These are phyloP conservation scores for Kodamaea suecica DNA, from an alignment of 1,139 yeast genomes.

Conservation along the genomic window DNA sequence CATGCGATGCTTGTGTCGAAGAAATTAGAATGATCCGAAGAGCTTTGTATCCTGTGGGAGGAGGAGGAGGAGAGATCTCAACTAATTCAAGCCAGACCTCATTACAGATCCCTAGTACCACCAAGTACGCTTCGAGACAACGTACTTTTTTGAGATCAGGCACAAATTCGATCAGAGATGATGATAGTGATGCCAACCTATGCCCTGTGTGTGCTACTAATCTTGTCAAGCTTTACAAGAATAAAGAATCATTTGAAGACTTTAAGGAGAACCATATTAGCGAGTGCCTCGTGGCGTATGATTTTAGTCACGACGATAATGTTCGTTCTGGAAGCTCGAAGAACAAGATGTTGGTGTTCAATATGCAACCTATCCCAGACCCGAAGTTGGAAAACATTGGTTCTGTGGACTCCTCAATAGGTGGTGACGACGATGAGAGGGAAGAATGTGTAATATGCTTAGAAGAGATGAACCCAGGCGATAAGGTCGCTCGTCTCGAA, in stretches of 20 bases:
- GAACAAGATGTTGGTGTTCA: conserved; percentile 85
- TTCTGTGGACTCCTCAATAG: conserved; percentile 16
- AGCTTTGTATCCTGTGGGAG: conserved; percentile 31
- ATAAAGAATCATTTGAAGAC: conserved; percentile 35
- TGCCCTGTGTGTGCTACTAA: conserved; percentile 46
- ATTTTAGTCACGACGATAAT: conserved; percentile 59
- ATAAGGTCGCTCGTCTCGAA: conserved; percentile 86
- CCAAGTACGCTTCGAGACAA: conserved; percentile 24
- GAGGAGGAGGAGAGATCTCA: conserved; percentile 4
- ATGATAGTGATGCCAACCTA: conserved; percentile 32
- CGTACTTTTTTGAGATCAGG: conserved; percentile 25
- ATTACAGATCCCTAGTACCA: conserved; percentile 16
- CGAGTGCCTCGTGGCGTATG: conserved; percentile 63
- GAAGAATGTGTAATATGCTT: conserved; percentile 92
- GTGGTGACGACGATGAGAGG: conserved; percentile 16
- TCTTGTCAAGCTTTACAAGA: conserved; percentile 51
- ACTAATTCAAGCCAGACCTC: conserved; percentile 10
- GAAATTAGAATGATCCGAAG: conserved; percentile 57
- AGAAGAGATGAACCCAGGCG: conserved; percentile 83
- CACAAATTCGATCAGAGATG: conserved; percentile 21
- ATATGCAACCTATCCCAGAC: conserved; percentile 55
- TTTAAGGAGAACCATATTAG: conserved; percentile 67
- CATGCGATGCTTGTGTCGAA: conserved; percentile 69
- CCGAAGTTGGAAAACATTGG: conserved; percentile 40
- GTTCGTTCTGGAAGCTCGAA: conserved; percentile 36